phyloP scores from a whole-genome alignment of 768 basidiomycete species.

The Melanogaster broomeanus region DNA sequence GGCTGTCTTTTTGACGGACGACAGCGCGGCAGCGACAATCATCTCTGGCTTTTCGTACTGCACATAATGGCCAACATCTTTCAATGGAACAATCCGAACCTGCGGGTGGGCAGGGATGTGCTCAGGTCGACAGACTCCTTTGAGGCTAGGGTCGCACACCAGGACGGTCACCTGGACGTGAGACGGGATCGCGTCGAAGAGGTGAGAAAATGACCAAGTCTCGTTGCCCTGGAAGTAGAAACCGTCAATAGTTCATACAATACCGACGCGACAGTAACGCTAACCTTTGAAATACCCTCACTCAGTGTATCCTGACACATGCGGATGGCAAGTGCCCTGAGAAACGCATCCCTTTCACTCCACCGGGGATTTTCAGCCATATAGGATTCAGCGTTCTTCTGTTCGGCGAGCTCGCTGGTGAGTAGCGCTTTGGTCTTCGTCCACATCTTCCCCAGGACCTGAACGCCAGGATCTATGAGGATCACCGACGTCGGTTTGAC shows the following conservation, averaged over 20 bases:
- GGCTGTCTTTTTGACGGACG: neutral
- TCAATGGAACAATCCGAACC: conserved; percentile 8
- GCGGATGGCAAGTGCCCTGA: conserved; percentile 1
- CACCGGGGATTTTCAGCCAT: conserved; percentile 12
- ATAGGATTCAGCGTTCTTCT: neutral
- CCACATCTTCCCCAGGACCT: neutral
- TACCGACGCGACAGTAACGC: neutral
- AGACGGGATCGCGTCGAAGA: neutral
- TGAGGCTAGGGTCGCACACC: conserved; percentile 17
- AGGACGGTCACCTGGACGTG: conserved; percentile 17
- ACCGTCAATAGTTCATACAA: neutral
- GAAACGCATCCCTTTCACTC: conserved; percentile 9
- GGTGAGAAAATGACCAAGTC: conserved; percentile 19
- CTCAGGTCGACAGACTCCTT: neutral
- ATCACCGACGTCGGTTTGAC: conserved; percentile 13
- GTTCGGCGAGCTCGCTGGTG: neutral
- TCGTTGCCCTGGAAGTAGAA: conserved; percentile 5
- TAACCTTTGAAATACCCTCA: neutral
- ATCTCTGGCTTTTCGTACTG: conserved; percentile 26
- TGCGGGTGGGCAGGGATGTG: conserved; percentile 15
- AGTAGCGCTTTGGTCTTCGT: neutral
- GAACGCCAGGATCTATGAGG: conserved; percentile 20
- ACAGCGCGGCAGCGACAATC: conserved; percentile 15
- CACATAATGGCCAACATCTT: conserved; percentile 25
- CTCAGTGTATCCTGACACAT: conserved; percentile 1